Base-by-base conservation (phyloP, 139 green algal genomes). In the Coelastrella sp. region DNA sequence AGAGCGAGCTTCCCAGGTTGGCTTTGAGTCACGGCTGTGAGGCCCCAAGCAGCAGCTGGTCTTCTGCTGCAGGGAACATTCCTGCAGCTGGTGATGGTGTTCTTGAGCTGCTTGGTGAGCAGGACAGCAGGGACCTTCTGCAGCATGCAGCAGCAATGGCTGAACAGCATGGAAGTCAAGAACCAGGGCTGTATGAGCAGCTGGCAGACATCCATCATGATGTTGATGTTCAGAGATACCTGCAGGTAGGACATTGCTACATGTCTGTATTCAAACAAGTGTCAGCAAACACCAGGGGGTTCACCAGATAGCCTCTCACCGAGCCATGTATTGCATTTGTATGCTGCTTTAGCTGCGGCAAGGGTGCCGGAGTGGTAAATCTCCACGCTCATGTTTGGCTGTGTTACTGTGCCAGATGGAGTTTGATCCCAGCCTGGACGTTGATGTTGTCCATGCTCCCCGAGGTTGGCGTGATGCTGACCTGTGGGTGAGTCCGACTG, bases 381-480 rank as follows among this genome's bases (percentile, higher is more conserved):
- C n/a, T n/a, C n/a, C n/a, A n/a, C n/a, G n/a, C n/a, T n/a, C n/a
- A n/a, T n/a, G n/a, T n/a, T n/a, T 59, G 40, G 37, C 5, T 23
- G 5, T 75, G 62, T 32, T 67, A 25, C 32, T 66, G 34, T 7
- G n/a, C 13, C 68, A 86, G 80, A 86, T 72, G 43, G 82, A 87
- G 82, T 82, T 87, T 81, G 82, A 87, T 57, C 82, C 82, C 27
- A 5, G 8, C 2, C 59, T 87, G 27, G 82, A 75, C 6, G 0
- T 87, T 43, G 82, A 87, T 66, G 7, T 87, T 67, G 69, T 87
- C 9, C 69, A 87, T 53, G 57, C 82, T 25, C 82, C 82, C 5
- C 38, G 34, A 6, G 69, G 69, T 40, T 81, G 69, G 82, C 38
- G 21, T 23, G 82, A 81, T 15, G 27, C 68, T 7, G 64, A 64